These are phyloP conservation scores for Hibiscus tridactylites DNA, from an alignment of 345 rosid species.

Conservation along the genomic window DNA sequence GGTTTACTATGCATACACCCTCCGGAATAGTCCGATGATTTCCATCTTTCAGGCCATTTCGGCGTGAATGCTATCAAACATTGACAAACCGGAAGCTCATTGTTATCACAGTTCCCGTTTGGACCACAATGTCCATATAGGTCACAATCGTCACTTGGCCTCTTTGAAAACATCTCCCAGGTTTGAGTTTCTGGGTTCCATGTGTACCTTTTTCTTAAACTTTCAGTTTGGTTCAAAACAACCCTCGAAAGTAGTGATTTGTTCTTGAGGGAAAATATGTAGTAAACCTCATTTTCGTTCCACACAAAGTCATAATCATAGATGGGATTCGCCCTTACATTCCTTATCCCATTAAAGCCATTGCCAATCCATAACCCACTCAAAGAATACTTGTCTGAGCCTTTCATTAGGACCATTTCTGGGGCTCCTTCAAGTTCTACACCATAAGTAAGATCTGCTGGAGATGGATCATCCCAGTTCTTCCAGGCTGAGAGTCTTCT, in stretches of 20 bases:
- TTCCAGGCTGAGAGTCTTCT: conserved; percentile 5
- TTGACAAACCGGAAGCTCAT: conserved; percentile 28
- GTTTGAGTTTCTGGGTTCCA: background rate
- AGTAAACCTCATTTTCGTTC: conserved; percentile 21
- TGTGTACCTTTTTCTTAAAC: background rate
- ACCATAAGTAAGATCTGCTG: background rate
- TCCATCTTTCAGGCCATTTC: conserved; percentile 19
- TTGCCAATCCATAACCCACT: conserved; percentile 44
- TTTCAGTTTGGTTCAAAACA: conserved; percentile 1
- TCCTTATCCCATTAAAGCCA: conserved; percentile 24
- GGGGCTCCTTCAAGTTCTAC: background rate
- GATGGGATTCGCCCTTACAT: background rate
- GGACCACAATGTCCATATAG: conserved; percentile 23
- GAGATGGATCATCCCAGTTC: conserved; percentile 11
- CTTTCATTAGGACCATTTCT: background rate
- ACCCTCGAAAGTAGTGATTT: background rate
- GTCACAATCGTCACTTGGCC: conserved; percentile 5
- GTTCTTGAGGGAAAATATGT: conserved; percentile 15
- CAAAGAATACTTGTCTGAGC: background rate
- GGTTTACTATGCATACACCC: conserved; percentile 30
- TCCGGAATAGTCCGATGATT: conserved; percentile 26
- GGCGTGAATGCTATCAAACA: conserved; percentile 36
- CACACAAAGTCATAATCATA: conserved; percentile 21
- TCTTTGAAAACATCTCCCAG: background rate
- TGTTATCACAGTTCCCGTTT: conserved; percentile 25